Evolutionary conservation across 495 filamentous ascomycete genomes (phyloP).

Genomic region (Letharia columbiana): DNA sequence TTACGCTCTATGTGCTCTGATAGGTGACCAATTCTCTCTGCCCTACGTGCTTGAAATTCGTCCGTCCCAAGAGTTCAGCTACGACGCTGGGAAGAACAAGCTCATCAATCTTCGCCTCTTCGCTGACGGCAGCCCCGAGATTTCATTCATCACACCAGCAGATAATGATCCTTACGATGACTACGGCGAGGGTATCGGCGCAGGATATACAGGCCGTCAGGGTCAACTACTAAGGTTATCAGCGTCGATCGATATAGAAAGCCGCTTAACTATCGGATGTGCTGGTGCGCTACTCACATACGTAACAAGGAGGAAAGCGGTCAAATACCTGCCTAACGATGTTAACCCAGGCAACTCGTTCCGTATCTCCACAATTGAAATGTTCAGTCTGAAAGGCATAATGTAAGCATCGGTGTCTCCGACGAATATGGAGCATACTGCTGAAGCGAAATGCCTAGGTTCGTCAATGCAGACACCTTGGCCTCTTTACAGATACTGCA

Average conservation of each 20-base stretch:
- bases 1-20: constrained; percentile 7
- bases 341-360: constrained; percentile 43
- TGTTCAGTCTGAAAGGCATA: constrained; percentile 65
- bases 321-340: constrained; percentile 49
- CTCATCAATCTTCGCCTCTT: constrained; percentile 50
- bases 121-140: constrained; percentile 37
- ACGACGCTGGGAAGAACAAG: constrained; percentile 59
- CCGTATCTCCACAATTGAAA: constrained; percentile 56
- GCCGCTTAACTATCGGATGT: constrained; percentile 66
- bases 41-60: constrained; percentile 68
- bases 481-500: constrained; percentile 79
- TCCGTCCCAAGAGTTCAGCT: constrained; percentile 69
- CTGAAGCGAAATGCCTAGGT: constrained; percentile 38
- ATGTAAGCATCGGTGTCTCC: constrained; percentile 46
- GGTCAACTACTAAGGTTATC: constrained; percentile 63
- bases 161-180: constrained; percentile 40
- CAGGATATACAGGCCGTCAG: constrained; percentile 46
- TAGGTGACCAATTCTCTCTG: constrained; percentile 37
- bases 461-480: constrained; percentile 73
- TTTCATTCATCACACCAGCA: constrained; percentile 53
- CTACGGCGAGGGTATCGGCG: constrained; percentile 39
- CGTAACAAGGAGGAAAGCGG: constrained; percentile 59
- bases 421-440: constrained; percentile 8
- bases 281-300: constrained; percentile 78
- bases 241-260: constrained; percentile 70